phyloP scores from a whole-genome alignment of 345 rosid genomes.

The Linum usitatissimum region DNA sequence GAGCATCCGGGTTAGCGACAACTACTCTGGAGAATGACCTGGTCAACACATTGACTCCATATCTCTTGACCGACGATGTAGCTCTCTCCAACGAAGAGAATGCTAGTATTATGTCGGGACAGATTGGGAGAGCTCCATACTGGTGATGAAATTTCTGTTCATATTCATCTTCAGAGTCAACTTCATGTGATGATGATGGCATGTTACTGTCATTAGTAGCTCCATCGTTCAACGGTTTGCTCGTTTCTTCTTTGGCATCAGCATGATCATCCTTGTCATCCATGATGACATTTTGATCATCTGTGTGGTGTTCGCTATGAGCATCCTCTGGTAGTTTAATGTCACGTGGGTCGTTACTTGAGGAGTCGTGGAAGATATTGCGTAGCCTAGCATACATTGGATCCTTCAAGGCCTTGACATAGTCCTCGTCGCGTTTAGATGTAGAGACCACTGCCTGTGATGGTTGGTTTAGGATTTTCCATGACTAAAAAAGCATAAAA shows the following conservation, averaged over 20 bases:
- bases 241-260: background rate
- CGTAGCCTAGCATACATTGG: slow-evolving; percentile 1
- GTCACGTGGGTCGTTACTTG: background rate
- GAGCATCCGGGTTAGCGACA: background rate
- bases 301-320: too few species aligned
- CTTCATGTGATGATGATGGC: background rate
- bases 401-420: background rate
- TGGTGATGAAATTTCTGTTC: background rate
- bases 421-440: background rate
- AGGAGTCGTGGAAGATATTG: background rate
- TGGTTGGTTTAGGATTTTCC: background rate
- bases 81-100: background rate
- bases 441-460: background rate
- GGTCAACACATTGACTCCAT: background rate
- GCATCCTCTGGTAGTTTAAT: background rate
- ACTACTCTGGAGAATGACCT: background rate
- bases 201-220: too few species aligned
- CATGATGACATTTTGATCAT: background rate
- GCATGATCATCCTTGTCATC: background rate
- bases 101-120: slow-evolving; percentile 1
- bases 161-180: too few species aligned
- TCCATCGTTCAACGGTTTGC: background rate
- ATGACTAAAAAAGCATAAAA: background rate
- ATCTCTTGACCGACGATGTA: background rate
- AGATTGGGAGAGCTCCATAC: background rate